A percentile compares a stretch with the other conserved stretches of the same genome.
Evolutionary conservation across 2,329 filamentous ascomycete species (phyloP).

Genomic region (Septoria petroselini): DNA sequence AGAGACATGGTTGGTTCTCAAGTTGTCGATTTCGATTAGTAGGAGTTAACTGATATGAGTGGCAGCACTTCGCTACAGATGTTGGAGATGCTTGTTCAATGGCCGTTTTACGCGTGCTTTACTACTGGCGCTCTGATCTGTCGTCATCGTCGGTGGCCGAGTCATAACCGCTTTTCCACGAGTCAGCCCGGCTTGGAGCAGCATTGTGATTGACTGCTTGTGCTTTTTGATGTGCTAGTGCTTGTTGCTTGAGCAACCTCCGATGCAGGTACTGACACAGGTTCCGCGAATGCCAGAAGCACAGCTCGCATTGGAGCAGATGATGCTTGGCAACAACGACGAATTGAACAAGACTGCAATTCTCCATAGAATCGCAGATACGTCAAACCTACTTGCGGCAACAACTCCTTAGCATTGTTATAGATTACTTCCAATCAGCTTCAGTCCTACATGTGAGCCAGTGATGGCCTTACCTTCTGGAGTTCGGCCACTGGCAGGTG

Average conservation of each 20-base stretch:
- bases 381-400: too few relatives aligned
- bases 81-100: background rate
- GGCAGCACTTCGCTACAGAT: too few relatives aligned
- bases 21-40: background rate
- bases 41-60: background rate
- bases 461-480: too few relatives aligned
- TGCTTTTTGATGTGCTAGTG: background rate
- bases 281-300: too few relatives aligned
- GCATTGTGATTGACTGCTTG: background rate
- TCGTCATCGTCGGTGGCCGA: constrained; percentile 3
- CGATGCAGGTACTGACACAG: constrained; percentile 6
- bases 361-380: too few relatives aligned
- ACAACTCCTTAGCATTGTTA: too few relatives aligned
- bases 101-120: background rate
- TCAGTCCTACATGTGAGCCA: too few relatives aligned
- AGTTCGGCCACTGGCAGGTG: too few relatives aligned
- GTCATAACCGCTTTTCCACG: background rate
- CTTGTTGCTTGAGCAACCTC: background rate
- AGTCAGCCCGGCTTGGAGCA: constrained; percentile 6
- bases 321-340: too few relatives aligned
- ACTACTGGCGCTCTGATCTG: background rate
- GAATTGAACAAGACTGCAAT: too few relatives aligned
- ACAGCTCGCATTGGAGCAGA: too few relatives aligned
- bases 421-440: too few relatives aligned
- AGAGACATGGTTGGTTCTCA: constrained; percentile 19